Evolutionary conservation across 2,329 filamentous ascomycete species (phyloP).

Genomic region (Nakataea oryzae): DNA sequence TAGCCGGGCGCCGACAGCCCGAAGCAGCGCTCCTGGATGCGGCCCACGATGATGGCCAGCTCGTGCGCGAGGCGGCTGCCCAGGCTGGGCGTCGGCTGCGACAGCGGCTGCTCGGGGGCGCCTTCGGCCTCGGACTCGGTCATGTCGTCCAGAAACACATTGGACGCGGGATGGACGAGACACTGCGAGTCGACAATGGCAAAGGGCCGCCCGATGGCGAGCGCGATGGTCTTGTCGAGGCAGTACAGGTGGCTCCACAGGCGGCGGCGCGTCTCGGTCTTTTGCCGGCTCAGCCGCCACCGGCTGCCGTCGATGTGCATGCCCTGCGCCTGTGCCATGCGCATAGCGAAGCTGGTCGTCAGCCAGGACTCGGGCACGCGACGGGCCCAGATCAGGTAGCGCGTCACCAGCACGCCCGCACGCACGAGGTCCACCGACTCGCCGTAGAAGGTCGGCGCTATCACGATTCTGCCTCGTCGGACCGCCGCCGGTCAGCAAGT

Average conservation of each 20-base stretch:
- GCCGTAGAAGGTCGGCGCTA: conserved; percentile 28
- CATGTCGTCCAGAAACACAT: conserved; percentile 25
- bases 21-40: conserved; percentile 27
- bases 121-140: conserved; percentile 15
- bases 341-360: conserved; percentile 28
- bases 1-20: conserved; percentile 24
- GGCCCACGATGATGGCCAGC: conserved; percentile 23
- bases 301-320: conserved; percentile 30
- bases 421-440: conserved; percentile 28
- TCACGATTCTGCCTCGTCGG: conserved; percentile 26
- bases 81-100: conserved; percentile 21
- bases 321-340: conserved; percentile 30
- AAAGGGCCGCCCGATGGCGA: conserved; percentile 27
- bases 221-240: conserved; percentile 26
- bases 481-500: no score
- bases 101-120: conserved; percentile 13
- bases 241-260: conserved; percentile 28
- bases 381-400: conserved; percentile 26
- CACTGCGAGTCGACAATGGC: conserved; percentile 26
- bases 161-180: conserved; percentile 23
- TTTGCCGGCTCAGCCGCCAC: conserved; percentile 23
- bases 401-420: conserved; percentile 26
- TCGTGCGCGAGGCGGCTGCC: conserved; percentile 19
- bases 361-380: conserved; percentile 28
- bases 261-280: conserved; percentile 23